Evolutionary conservation across 352 stramenopile genomes (phyloP), one percentile per base, ranked within the genome.

Genomic region (Phytopythium ostracodes): DNA sequence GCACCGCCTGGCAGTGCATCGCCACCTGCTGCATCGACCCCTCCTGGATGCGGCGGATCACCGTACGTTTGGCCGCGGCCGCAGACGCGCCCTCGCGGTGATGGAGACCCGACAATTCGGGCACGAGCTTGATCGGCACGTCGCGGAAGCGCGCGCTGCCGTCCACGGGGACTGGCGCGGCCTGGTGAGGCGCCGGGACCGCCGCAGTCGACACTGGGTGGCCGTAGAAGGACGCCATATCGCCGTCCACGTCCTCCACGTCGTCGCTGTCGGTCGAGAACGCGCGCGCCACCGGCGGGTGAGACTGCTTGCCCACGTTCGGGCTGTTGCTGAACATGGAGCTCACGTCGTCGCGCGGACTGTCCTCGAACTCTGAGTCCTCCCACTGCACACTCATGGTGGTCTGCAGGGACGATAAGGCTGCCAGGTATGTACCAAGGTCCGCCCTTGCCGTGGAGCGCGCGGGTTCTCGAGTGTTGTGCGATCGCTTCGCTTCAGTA

Each of bases 351-450:
- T 87, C 76, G 60, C 70, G 68, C 42, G 81, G 84, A 35, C 73
- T 87, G 65, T 92, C 84, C 63, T 91, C 84, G 25, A 89, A 67
- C 66, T 92, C 84, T 60, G 78, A 89, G 64, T 92, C 84, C 31
- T 81, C 70, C 76, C 79, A 90, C 47, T 89, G 73, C 43, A 86
- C 75, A 62, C 66, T 70, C 50, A 55, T 59, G 59, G 38, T 22
- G 18, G 22, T 27, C 27, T 33, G 7, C 29, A 33, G 29, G 29
- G 29, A 7, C 7, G 29, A 33, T 33, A 33, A 33, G 29, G 29
- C 29, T 33, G 29, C n/a, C n/a, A n/a, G n/a, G n/a, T n/a, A n/a
- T n/a, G n/a, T n/a, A n/a, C n/a, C n/a, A n/a, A 17, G 3, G 15
- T 65, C 36, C 25, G 18, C 8, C 22, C 8, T 15, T n/a, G 22